Evolutionary conservation across 164 flowering plant species (phyloP).

Genomic region (Tetrastigma voinierianum): DNA sequence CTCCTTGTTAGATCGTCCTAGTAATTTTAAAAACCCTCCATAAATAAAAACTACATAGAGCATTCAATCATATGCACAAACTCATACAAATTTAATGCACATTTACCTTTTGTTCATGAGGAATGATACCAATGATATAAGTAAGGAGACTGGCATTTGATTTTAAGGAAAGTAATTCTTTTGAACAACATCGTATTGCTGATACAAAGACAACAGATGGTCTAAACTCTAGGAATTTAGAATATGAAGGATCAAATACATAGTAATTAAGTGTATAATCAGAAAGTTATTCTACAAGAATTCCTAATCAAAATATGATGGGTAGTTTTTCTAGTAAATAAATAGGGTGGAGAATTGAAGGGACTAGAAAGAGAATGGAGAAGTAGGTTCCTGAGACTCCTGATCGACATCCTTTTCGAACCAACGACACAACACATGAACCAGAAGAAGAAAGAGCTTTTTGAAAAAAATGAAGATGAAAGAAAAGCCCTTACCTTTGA

Average conservation of each 20-base stretch:
- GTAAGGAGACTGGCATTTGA: slow-evolving; percentile 10
- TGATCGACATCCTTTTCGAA: no score
- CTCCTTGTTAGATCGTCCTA: slow-evolving; percentile 44
- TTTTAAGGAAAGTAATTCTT: slow-evolving; percentile 31
- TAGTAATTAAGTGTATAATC: no score
- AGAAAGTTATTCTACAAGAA: no score
- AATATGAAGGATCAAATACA: slow-evolving; percentile 29
- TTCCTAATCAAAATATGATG: no score
- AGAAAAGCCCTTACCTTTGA: no score
- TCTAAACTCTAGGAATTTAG: slow-evolving; percentile 36
- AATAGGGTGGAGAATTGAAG: not conserved
- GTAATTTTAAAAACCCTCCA: not conserved
- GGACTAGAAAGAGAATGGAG: slow-evolving; percentile 42
- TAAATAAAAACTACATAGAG: not conserved
- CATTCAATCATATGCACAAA: not conserved
- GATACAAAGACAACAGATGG: slow-evolving; percentile 44
- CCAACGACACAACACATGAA: no score
- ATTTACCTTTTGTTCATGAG: slow-evolving; percentile 35
- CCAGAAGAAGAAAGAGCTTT: no score
- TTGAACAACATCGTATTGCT: slow-evolving; percentile 41
- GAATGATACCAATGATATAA: slow-evolving; percentile 26
- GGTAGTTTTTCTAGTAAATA: no score
- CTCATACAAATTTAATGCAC: not conserved
- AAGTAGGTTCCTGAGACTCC: no score
- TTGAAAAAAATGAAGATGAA: no score